Evolutionary conservation across 768 basidiomycete genomes (phyloP).

Genomic region (Termitomyces sp.): DNA sequence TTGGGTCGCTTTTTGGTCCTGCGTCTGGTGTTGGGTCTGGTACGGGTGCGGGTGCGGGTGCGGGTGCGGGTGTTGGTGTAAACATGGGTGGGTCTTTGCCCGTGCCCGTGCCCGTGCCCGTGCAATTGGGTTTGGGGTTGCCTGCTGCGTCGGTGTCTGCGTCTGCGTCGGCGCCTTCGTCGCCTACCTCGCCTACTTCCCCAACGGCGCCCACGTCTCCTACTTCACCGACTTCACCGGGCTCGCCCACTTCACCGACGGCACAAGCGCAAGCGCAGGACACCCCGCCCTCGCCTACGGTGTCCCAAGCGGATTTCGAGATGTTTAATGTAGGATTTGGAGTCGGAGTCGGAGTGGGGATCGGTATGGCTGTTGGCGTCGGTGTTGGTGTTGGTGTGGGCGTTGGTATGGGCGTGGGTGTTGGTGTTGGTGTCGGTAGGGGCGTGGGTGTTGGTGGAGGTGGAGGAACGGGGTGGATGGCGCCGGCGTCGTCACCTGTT

Average conservation of each 20-base stretch:
- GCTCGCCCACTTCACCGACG: background rate
- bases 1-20: background rate
- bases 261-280: background rate
- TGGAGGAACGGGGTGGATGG: background rate
- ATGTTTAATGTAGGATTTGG: constrained; percentile 11
- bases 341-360: background rate
- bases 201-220: background rate
- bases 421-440: background rate
- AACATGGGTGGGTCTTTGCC: too few species aligned
- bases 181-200: background rate
- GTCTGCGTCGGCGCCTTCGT: too few species aligned
- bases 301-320: background rate
- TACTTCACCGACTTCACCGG: background rate
- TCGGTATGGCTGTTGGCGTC: background rate
- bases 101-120: background rate
- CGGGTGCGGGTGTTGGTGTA: background rate
- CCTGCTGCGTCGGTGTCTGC: background rate
- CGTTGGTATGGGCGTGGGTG: too few species aligned
- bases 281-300: background rate
- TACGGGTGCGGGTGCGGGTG: background rate
- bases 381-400: background rate
- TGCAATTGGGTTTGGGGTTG: background rate
- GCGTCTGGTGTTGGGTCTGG: too few species aligned
- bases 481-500: background rate
- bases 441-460: background rate